Conservation (phyloP, 2,329 filamentous ascomycete species). For the Colletotrichum trifolii region DNA sequence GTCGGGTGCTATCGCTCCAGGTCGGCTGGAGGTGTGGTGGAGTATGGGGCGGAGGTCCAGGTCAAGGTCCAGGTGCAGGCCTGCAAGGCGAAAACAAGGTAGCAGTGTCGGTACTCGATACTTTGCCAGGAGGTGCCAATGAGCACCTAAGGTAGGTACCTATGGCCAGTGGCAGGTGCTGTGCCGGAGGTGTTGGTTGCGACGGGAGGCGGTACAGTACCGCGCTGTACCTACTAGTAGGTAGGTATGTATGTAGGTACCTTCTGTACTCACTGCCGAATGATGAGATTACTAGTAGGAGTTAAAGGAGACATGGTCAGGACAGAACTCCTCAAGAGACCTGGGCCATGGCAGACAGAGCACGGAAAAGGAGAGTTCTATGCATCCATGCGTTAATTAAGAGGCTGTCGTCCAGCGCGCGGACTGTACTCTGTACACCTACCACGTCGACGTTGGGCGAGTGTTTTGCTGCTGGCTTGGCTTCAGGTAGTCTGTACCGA, state of each 20-base stretch:
- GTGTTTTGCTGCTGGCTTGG: constrained; percentile 29
- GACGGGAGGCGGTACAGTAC: neutral
- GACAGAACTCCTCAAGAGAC: too few species aligned
- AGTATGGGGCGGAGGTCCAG: constrained; percentile 22
- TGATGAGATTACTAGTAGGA: too few species aligned
- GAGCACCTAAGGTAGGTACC: too few species aligned
- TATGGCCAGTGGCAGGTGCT: too few species aligned
- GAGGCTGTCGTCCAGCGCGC: constrained; percentile 21
- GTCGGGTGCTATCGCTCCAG: constrained; percentile 31
- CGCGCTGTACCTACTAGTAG: neutral
- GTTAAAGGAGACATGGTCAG: too few species aligned
- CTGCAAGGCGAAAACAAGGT: too few species aligned
- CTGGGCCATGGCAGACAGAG: too few species aligned
- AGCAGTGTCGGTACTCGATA: too few species aligned
- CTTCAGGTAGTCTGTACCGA: constrained; percentile 20
- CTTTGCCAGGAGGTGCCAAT: too few species aligned
- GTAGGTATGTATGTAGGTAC: neutral
- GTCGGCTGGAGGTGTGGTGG: constrained; percentile 15
- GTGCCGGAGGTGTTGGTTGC: too few species aligned
- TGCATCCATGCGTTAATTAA: constrained; percentile 16
- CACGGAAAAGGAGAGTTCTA: constrained; percentile 8
- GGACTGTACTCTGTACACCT: neutral
- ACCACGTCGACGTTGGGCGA: constrained; percentile 10
- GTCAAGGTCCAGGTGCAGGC: too few species aligned
- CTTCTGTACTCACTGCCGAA: too few species aligned